Conservation (phyloP, 1,284 basidiomycete genomes). For the Boletus hoseneyae region DNA sequence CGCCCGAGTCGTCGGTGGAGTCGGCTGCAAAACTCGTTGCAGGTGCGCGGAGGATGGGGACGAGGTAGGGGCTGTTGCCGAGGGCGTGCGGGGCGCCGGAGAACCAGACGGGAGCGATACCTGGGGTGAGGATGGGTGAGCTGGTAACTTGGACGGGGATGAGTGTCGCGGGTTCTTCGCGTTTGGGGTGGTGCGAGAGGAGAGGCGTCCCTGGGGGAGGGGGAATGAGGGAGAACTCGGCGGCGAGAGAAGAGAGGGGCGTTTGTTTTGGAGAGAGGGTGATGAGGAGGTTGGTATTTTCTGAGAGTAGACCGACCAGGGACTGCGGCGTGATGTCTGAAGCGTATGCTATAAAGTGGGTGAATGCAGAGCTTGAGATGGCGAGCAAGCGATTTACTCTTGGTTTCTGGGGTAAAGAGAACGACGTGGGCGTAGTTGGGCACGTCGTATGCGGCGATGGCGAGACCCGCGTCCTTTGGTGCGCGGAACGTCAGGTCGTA, state of each 20-base stretch:
- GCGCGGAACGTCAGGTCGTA: constrained; percentile 76
- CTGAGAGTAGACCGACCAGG: constrained; percentile 69
- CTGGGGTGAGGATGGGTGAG: constrained; percentile 45
- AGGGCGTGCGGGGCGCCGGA: constrained; percentile 72
- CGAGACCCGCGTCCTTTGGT: constrained; percentile 67
- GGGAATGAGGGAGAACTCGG: constrained; percentile 75
- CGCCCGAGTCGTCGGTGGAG: constrained; percentile 52
- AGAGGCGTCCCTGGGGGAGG: constrained; percentile 72
- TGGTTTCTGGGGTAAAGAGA: constrained; percentile 77
- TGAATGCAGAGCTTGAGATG: constrained; percentile 2
- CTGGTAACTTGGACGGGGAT: constrained; percentile 53
- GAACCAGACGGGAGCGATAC: constrained; percentile 66
- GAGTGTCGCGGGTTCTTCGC: constrained; percentile 52
- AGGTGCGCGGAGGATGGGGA: constrained; percentile 80
- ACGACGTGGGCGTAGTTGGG: constrained; percentile 82
- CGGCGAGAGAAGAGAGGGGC: constrained; percentile 63
- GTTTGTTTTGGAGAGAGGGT: constrained; percentile 75
- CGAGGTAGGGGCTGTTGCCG: constrained; percentile 77
- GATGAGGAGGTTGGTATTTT: constrained; percentile 82
- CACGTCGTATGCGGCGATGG: constrained; percentile 67
- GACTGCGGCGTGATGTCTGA: constrained; percentile 81
- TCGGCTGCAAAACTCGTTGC: constrained; percentile 70
- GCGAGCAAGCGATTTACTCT: constrained; percentile 49
- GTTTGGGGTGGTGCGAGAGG: constrained; percentile 73
- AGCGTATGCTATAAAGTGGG: constrained; percentile 52